These are phyloP conservation scores for Protomyces inundatus DNA, from an alignment of 1,139 yeast species.

Conservation along the genomic window DNA sequence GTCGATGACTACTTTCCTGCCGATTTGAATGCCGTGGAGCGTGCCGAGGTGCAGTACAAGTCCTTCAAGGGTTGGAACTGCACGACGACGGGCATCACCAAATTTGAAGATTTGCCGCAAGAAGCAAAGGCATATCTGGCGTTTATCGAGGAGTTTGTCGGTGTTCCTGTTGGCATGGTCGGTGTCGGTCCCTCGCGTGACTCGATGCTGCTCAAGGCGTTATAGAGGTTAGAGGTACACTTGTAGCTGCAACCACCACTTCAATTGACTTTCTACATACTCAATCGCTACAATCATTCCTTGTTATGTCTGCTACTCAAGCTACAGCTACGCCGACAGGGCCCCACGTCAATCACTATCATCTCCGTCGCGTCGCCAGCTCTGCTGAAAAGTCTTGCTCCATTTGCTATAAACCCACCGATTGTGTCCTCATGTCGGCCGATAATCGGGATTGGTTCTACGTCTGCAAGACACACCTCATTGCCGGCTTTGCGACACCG, in stretches of 20 bases:
- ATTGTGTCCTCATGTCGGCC: constrained; percentile 54
- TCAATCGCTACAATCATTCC: neutral
- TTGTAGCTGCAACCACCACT: neutral
- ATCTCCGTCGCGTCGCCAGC: constrained; percentile 53
- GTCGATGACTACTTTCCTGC: constrained; percentile 77
- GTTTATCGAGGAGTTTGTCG: constrained; percentile 75
- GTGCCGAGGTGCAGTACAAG: constrained; percentile 82
- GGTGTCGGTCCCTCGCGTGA: constrained; percentile 98
- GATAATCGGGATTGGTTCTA: constrained; percentile 61
- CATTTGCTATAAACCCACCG: constrained; percentile 63
- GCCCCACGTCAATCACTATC: constrained; percentile 52
- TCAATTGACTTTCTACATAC: neutral
- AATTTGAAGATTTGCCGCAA: constrained; percentile 74
- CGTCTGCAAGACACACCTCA: constrained; percentile 63
- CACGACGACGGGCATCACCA: constrained; percentile 67
- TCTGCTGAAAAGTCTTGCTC: constrained; percentile 55
- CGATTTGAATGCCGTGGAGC: constrained; percentile 71
- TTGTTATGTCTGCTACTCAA: neutral
- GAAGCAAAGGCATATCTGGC: constrained; percentile 79
- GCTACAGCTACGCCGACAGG: neutral
- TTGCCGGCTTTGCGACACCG: constrained; percentile 58
- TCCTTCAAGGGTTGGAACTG: constrained; percentile 92
- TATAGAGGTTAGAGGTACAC: neutral
- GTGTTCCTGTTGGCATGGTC: constrained; percentile 89
- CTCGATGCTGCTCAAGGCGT: constrained; percentile 28